Base-by-base conservation (phyloP, 129 eudicot species). In the Sambucus nigra region DNA sequence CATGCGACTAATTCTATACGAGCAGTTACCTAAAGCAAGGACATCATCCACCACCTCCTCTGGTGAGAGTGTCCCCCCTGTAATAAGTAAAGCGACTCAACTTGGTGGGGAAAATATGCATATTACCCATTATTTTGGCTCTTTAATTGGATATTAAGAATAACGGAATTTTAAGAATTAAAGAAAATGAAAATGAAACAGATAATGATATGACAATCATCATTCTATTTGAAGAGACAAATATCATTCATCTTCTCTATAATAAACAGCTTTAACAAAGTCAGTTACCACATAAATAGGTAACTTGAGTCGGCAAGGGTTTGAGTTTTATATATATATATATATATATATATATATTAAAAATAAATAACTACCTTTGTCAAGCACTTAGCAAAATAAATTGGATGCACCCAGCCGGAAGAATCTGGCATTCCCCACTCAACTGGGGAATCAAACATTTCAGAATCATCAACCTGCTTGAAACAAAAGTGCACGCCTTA, bases 351-450 rank as follows among this genome's bases (percentile, higher is more conserved):
- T n/a, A n/a, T n/a, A n/a, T n/a, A n/a, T n/a, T n/a, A n/a, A n/a
- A n/a, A n/a, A n/a, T n/a, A n/a, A 61, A 23, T 56, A 53, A 53
- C 66, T 76, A 80, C 94, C 94, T 80, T 80, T 28, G 80, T 64
- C 80, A 84, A 73, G 77, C 88, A 84, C 69, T 84, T 84, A 35
- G 94, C 66, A 68, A 84, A 84, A 70, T 80, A 80, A 63, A 76
- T 54, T 59, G 94, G 94, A 61, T 84, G 94, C 10, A 68, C 58
- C 58, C 66, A 44, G 35, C 60, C 59, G 23, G 78, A 67, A 50
- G 65, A 64, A 19, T 76, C 73, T 10, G 84, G 70, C 42, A 41
- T 60, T 38, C 70, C 76, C 94, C 81, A 79, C 35, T 70, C 81
- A 28, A 29, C 46, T 25, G 61, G 61, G 20, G 46, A 45, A 50